A percentile compares a stretch with the other conserved stretches of the same genome.
These are phyloP conservation scores for Phytophthora fragariae DNA, from an alignment of 352 stramenopile species.

Conservation along the genomic window DNA sequence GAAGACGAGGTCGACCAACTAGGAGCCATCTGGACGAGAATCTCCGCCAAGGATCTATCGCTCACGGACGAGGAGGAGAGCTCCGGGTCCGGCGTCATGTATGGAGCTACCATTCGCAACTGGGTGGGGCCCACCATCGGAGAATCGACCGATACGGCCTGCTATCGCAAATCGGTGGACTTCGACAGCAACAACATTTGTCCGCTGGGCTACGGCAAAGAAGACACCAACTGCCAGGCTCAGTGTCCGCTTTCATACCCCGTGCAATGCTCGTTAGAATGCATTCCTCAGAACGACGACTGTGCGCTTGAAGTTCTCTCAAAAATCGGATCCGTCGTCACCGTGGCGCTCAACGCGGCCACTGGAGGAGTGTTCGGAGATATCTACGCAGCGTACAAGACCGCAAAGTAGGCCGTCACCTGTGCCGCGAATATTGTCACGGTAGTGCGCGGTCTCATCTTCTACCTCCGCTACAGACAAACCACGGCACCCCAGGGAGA, in stretches of 20 bases:
- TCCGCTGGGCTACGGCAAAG: slow-evolving; percentile 21
- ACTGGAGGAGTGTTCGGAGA: slow-evolving; percentile 43
- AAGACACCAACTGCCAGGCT: slow-evolving; percentile 14
- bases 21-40: slow-evolving; percentile 10
- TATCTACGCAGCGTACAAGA: slow-evolving; percentile 25
- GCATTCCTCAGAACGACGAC: slow-evolving; percentile 67
- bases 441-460: slow-evolving; percentile 22
- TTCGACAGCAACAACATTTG: slow-evolving; percentile 18
- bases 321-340: slow-evolving; percentile 42
- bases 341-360: slow-evolving; percentile 36
- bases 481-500: slow-evolving; percentile 25
- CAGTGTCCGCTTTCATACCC: slow-evolving; percentile 63
- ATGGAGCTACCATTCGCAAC: slow-evolving; percentile 8
- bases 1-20: slow-evolving; percentile 2
- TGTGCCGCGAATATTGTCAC: slow-evolving; percentile 32
- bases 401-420: slow-evolving; percentile 5
- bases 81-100: slow-evolving; percentile 4
- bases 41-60: slow-evolving; percentile 2
- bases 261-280: slow-evolving; percentile 64
- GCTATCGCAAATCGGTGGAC: slow-evolving; percentile 10
- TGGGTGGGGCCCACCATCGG: slow-evolving; percentile 5
- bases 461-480: slow-evolving; percentile 40
- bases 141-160: neutral
- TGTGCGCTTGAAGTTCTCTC: slow-evolving; percentile 44
- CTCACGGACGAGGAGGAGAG: slow-evolving; percentile 2